Evolutionary conservation across 2,329 filamentous ascomycete species (phyloP).

Genomic region (Metarhizium anisopliae): DNA sequence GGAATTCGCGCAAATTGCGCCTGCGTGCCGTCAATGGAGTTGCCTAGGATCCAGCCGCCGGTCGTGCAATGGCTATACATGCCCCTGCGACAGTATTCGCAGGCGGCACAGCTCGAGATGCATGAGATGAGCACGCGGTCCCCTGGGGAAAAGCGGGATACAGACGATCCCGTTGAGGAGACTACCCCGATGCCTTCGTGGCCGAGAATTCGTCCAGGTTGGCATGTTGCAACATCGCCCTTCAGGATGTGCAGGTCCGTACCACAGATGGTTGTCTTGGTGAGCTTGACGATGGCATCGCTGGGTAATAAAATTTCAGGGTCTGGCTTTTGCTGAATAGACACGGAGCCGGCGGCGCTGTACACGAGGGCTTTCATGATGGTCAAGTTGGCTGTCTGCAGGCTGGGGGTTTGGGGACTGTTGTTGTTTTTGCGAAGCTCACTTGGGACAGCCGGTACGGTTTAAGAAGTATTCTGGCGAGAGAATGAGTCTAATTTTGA

Average conservation of each 20-base stretch:
- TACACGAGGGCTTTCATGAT: slow-evolving; percentile 41
- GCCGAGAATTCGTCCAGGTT: slow-evolving; percentile 37
- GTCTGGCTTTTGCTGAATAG: slow-evolving; percentile 30
- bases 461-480: neutral
- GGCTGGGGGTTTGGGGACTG: neutral
- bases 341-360: slow-evolving; percentile 21
- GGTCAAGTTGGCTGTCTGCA: neutral
- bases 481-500: neutral
- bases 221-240: slow-evolving; percentile 40
- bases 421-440: neutral
- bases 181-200: slow-evolving; percentile 45
- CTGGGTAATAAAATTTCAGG: slow-evolving; percentile 31
- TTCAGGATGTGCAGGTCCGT: slow-evolving; percentile 47
- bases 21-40: slow-evolving; percentile 43
- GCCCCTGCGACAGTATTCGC: slow-evolving; percentile 38
- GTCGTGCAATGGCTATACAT: slow-evolving; percentile 44
- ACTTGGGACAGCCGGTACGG: neutral
- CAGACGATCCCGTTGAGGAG: slow-evolving; percentile 32
- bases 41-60: slow-evolving; percentile 46
- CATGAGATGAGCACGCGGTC: slow-evolving; percentile 43
- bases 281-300: slow-evolving; percentile 40
- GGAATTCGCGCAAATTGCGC: slow-evolving; percentile 48
- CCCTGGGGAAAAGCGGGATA: slow-evolving; percentile 37
- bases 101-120: slow-evolving; percentile 42
- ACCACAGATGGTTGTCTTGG: slow-evolving; percentile 42